These are phyloP conservation scores for Penicillium herquei DNA, from an alignment of 495 filamentous ascomycete species.

Conservation along the genomic window DNA sequence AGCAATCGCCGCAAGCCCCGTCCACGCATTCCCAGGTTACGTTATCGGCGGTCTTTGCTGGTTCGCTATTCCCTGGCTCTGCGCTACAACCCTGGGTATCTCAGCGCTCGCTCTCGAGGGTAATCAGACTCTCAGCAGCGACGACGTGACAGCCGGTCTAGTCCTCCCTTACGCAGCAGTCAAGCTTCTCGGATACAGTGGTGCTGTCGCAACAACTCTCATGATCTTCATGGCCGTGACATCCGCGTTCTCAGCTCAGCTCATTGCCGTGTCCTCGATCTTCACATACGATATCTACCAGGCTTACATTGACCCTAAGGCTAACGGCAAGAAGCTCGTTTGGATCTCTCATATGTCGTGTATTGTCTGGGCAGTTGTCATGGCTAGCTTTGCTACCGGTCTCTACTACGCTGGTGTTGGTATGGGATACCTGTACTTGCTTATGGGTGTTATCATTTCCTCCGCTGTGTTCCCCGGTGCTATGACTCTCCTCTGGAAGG, in stretches of 20 bases:
- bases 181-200: conserved; percentile 84
- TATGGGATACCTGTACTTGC: conserved; percentile 77
- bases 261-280: conserved; percentile 92
- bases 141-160: conserved; percentile 81
- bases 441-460: conserved; percentile 92
- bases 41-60: conserved; percentile 86
- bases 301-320: conserved; percentile 51
- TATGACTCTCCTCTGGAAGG: conserved; percentile 77
- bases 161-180: conserved; percentile 88
- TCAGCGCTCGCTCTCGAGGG: conserved; percentile 79
- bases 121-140: conserved; percentile 65
- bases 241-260: conserved; percentile 80
- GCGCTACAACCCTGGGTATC: conserved; percentile 92
- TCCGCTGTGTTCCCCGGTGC: conserved; percentile 81
- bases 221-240: conserved; percentile 98
- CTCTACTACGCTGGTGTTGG: conserved; percentile 69
- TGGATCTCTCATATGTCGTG: conserved; percentile 81
- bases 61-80: conserved; percentile 96
- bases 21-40: conserved; percentile 89
- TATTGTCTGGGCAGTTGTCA: conserved; percentile 72
- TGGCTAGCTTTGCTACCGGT: conserved; percentile 81
- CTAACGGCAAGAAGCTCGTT: conserved; percentile 76
- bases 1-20: conserved; percentile 86
- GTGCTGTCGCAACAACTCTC: conserved; percentile 77
- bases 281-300: conserved; percentile 93